These are phyloP conservation scores for Camelina sativa DNA, from an alignment of 345 rosid species.

Conservation along the genomic window DNA sequence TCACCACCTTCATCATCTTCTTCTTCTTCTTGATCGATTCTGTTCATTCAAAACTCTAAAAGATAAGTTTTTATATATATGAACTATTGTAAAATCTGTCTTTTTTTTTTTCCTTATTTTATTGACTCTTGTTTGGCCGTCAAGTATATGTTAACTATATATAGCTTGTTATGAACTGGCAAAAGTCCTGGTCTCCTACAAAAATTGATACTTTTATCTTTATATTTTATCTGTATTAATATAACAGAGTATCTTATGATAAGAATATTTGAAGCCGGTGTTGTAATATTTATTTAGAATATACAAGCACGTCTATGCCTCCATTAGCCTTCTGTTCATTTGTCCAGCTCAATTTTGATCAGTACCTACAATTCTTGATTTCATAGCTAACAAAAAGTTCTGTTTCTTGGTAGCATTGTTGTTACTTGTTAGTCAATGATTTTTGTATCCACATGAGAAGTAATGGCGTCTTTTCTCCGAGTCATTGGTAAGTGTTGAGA, in stretches of 20 bases:
- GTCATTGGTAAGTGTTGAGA: conserved; percentile 44
- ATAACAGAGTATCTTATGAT: conserved; percentile 16
- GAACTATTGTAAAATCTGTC: neutral
- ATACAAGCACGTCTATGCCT: conserved; percentile 40
- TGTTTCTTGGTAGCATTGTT: conserved; percentile 4
- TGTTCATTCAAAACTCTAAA: too few species aligned
- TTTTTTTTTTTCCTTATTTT: neutral
- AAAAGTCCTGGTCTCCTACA: neutral
- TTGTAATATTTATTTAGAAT: neutral
- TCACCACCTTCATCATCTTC: too few species aligned
- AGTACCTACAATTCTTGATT: neutral
- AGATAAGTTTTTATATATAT: too few species aligned
- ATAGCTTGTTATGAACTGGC: conserved; percentile 36
- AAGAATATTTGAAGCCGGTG: conserved; percentile 7
- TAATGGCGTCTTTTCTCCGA: conserved; percentile 41
- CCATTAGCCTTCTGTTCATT: conserved; percentile 6
- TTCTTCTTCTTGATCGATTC: too few species aligned
- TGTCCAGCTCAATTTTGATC: neutral
- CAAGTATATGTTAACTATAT: conserved; percentile 15
- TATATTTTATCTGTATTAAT: neutral
- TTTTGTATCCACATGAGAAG: conserved; percentile 34
- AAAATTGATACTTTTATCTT: conserved; percentile 21
- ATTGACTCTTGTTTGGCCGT: conserved; percentile 27
- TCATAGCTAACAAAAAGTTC: neutral
- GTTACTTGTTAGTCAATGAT: conserved; percentile 8